Evolutionary conservation across 169 alveolate genomes (phyloP).

Genomic region (Neospora caninum): DNA sequence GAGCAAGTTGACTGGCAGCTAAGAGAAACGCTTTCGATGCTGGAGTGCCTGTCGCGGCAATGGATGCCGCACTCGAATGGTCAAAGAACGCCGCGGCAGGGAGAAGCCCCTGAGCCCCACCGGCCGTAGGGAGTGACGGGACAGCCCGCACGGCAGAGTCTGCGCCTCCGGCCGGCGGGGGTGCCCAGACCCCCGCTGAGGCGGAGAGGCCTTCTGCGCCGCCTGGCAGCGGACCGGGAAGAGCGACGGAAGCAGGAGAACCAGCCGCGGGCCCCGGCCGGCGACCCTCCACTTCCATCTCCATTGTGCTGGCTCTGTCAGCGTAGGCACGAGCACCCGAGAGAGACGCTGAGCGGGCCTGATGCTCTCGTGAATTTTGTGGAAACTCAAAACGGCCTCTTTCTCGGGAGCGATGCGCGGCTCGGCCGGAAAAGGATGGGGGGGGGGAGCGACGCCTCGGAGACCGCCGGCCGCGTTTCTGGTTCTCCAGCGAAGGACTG

Average conservation of each 20-base stretch:
- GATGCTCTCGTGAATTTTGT: background rate
- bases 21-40: background rate
- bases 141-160: background rate
- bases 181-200: background rate
- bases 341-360: background rate
- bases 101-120: background rate
- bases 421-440: background rate
- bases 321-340: background rate
- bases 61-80: background rate
- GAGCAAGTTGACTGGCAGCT: background rate
- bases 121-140: background rate
- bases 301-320: background rate
- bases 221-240: background rate
- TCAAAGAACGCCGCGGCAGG: background rate
- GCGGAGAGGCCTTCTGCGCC: background rate
- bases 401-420: background rate
- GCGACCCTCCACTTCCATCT: background rate
- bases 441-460: background rate
- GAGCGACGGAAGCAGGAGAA: background rate
- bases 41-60: background rate
- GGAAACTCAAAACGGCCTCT: background rate
- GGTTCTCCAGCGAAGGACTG: background rate
- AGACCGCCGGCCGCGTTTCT: background rate
- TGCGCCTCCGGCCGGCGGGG: background rate
- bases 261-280: background rate